Base-by-base conservation (phyloP, 148 eudicot species). In the Tetragonia tetragonoides region DNA sequence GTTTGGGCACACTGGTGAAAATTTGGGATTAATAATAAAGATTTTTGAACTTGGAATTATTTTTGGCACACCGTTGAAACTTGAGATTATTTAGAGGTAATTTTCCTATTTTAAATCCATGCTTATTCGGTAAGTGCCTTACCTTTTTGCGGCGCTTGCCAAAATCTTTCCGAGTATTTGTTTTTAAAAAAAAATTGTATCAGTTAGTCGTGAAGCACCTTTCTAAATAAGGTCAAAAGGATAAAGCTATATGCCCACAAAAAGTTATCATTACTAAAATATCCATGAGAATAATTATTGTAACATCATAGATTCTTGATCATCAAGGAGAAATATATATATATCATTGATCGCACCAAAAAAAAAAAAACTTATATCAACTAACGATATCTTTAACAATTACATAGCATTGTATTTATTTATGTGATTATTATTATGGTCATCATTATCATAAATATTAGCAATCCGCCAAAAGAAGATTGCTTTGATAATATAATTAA, bases 111-210 rank as follows among this genome's bases (percentile, higher is more conserved):
- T n/a, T n/a, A n/a, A n/a, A n/a, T n/a, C n/a, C n/a, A n/a, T n/a
- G n/a, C n/a, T n/a, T n/a, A n/a, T n/a, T n/a, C n/a, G n/a, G n/a
- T n/a, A 17, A 62, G 40, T 21, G 54, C 39, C 44, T 62, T 47
- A 21, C 38, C 83, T 81, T 81, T 81, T 72, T 76, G 79, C 79
- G 64, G 54, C 59, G 51, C 18, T 44, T 44, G 34, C 34, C 34
- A 28, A 28, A 28, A 28, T 28, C 34, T 28, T 28, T 18, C 28
- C 2, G 41, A 16, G 46, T 15, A 40, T 40, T 18, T 40, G 40
- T 67, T 40, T 24, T 1, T 6, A n/a, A 34, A 41, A 69, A 17
- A 59, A 17, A 59, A 59, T 15, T 3, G 23, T 17, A 59, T 18
- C 8, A 11, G 6, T 4, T 59, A 59, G 23, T 59, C 62, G 4